A percentile compares a stretch with the other conserved stretches of the same genome.
These are phyloP conservation scores for Monilinia fructicola DNA, from an alignment of 2,329 filamentous ascomycete genomes.

Conservation along the genomic window DNA sequence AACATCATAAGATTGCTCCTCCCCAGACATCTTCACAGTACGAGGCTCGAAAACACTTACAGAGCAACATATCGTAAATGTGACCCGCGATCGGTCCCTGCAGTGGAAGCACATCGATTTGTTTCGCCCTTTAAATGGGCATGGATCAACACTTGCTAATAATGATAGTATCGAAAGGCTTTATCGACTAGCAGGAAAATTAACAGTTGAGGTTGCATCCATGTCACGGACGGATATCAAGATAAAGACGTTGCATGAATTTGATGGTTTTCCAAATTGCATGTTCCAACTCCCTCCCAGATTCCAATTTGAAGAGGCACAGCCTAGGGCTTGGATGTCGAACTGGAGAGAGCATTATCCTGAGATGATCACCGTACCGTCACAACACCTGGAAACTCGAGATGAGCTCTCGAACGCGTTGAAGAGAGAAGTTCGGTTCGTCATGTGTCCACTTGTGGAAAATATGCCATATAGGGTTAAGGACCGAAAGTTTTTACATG, in stretches of 20 bases:
- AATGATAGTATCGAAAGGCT: background rate
- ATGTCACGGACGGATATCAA: background rate
- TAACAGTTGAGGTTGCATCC: background rate
- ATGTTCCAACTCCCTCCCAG: no score
- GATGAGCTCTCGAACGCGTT: background rate
- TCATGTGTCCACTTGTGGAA: background rate
- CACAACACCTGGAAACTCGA: background rate
- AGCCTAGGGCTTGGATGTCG: background rate
- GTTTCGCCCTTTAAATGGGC: background rate
- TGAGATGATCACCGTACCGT: background rate
- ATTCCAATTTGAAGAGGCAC: no score
- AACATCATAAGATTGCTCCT: background rate
- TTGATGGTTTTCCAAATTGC: no score
- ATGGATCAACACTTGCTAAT: background rate
- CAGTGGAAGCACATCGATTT: background rate
- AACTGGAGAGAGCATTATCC: background rate
- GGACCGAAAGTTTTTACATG: no score
- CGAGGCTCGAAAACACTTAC: no score
- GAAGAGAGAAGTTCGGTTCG: background rate
- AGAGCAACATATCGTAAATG: background rate
- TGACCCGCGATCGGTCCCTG: background rate
- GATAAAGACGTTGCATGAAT: background rate
- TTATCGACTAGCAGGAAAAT: background rate
- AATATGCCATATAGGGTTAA: background rate
- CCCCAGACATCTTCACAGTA: background rate